Evolutionary conservation across 1,284 basidiomycete genomes (phyloP).

Genomic region (Agaricales sp.): DNA sequence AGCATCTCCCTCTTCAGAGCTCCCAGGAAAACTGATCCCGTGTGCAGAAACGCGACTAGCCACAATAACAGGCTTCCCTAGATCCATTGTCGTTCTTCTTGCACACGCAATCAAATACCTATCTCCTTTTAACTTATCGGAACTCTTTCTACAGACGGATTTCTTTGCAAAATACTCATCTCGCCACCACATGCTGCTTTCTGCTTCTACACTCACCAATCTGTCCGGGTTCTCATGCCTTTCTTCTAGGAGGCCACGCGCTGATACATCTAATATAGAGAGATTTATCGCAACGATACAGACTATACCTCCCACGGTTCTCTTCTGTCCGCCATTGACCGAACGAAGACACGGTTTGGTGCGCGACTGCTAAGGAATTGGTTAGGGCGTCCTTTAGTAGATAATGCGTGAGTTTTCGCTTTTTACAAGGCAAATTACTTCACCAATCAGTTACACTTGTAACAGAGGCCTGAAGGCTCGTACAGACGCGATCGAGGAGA

Average conservation of each 20-base stretch:
- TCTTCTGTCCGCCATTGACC: constrained; percentile 80
- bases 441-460: neutral
- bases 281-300: constrained; percentile 87
- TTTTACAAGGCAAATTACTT: neutral
- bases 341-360: constrained; percentile 84
- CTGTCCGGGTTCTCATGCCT: constrained; percentile 35
- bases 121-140: constrained; percentile 64
- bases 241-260: constrained; percentile 4
- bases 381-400: constrained; percentile 80
- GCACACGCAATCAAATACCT: constrained; percentile 75
- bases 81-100: constrained; percentile 64
- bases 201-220: constrained; percentile 82
- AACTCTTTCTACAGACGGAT: constrained; percentile 62
- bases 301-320: constrained; percentile 66
- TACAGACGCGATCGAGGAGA: constrained; percentile 79
- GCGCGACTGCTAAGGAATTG: constrained; percentile 76
- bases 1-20: neutral
- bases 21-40: neutral
- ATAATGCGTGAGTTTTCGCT: constrained; percentile 44
- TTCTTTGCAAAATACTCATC: constrained; percentile 78
- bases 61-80: constrained; percentile 63
- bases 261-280: constrained; percentile 21
- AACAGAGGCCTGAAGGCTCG: constrained; percentile 64
- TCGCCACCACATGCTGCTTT: constrained; percentile 80
- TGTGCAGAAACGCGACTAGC: constrained; percentile 45